These are phyloP conservation scores for Curvularia hawaiiensis DNA, from an alignment of 2,329 filamentous ascomycete species.

Conservation along the genomic window DNA sequence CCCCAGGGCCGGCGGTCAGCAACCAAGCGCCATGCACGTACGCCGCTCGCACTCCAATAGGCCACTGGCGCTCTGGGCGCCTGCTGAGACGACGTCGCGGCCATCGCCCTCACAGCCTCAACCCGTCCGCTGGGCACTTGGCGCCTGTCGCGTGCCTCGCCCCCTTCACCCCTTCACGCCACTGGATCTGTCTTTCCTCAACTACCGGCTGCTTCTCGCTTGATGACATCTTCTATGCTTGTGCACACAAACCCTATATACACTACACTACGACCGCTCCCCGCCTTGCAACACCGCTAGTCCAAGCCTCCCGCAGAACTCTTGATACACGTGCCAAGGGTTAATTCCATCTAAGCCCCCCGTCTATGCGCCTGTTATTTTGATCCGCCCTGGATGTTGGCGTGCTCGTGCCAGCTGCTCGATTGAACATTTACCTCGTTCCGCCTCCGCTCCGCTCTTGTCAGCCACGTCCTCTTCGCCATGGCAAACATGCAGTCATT, in stretches of 20 bases:
- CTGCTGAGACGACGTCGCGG: slow-evolving; percentile 17
- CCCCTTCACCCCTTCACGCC: neutral
- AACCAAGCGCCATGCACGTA: neutral
- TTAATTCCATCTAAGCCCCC: slow-evolving; percentile 8
- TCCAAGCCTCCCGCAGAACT: neutral
- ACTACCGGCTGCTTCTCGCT: neutral
- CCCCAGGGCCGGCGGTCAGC: neutral
- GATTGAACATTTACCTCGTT: neutral
- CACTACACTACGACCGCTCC: neutral
- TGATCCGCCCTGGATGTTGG: slow-evolving; percentile 12
- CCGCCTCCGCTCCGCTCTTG: slow-evolving; percentile 10
- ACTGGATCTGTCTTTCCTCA: neutral
- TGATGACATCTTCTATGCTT: neutral
- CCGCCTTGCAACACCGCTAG: neutral
- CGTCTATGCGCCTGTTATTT: slow-evolving; percentile 18
- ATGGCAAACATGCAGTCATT: slow-evolving; percentile 32
- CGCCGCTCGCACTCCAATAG: neutral
- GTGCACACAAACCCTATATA: neutral
- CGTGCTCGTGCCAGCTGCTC: neutral
- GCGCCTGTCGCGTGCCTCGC: slow-evolving; percentile 23
- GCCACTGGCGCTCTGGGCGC: slow-evolving; percentile 12
- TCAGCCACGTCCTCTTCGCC: slow-evolving; percentile 6
- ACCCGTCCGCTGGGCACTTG: slow-evolving; percentile 21
- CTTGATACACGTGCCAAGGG: slow-evolving; percentile 4
- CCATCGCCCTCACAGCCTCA: slow-evolving; percentile 23